Conservation (phyloP, 2,329 filamentous ascomycete species). For the Fusarium palustre region DNA sequence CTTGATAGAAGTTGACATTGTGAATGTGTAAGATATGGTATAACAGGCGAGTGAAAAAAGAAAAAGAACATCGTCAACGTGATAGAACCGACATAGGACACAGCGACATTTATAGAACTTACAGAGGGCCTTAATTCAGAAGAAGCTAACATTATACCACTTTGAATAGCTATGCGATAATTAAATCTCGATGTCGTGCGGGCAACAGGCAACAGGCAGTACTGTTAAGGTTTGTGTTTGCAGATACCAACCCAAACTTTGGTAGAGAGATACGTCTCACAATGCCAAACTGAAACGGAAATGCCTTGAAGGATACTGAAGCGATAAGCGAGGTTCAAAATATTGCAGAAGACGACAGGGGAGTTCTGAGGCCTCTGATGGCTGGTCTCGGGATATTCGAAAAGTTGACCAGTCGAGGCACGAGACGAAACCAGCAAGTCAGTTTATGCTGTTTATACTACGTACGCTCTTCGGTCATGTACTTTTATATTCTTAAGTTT, state of each 20-base stretch:
- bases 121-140: not conserved
- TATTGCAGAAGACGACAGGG: not conserved
- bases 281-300: not conserved
- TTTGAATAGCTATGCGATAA: not conserved
- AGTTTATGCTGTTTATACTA: no score
- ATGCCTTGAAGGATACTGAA: not conserved
- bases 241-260: not conserved
- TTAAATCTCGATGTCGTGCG: not conserved
- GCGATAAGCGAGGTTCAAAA: not conserved
- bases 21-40: not conserved
- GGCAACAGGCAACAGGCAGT: not conserved
- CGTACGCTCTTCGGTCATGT: no score
- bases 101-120: not conserved
- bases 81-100: not conserved
- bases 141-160: not conserved
- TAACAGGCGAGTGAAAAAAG: not conserved
- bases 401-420: no score
- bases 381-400: no score
- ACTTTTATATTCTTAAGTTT: no score
- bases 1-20: conserved; percentile 8
- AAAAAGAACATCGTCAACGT: not conserved
- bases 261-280: not conserved
- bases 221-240: not conserved
- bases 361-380: not conserved
- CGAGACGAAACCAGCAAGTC: no score